These are phyloP conservation scores for Eimeria acervulina DNA, from an alignment of 169 alveolate species.

Conservation along the genomic window DNA sequence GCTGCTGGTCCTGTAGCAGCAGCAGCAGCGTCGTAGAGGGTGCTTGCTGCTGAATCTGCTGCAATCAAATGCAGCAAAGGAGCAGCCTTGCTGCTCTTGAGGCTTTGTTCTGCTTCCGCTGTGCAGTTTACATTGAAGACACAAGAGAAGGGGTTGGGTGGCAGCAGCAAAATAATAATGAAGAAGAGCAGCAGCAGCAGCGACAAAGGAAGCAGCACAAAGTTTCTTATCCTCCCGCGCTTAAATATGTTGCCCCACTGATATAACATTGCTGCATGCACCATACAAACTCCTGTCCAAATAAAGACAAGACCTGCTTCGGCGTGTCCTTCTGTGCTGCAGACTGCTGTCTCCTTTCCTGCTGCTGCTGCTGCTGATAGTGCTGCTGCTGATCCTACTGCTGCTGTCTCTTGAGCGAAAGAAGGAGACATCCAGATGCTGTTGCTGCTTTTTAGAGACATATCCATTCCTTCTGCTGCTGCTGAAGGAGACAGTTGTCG, in stretches of 20 bases:
- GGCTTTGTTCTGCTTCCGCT: background rate
- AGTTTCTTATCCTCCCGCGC: slow-evolving; percentile 88
- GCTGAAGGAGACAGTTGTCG: background rate
- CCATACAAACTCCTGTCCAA: slow-evolving; percentile 91
- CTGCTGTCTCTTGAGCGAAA: background rate
- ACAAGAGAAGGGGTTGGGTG: slow-evolving; percentile 47
- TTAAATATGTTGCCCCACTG: slow-evolving; percentile 89
- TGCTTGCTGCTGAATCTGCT: slow-evolving; percentile 11
- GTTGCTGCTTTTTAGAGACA: too few relatives aligned
- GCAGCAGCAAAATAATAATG: background rate
- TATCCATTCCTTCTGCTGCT: background rate
- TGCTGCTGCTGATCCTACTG: background rate
- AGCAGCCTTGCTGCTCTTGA: background rate
- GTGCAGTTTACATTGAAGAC: slow-evolving; percentile 76
- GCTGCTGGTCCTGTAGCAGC: slow-evolving; percentile 1
- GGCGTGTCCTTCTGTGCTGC: slow-evolving; percentile 89
- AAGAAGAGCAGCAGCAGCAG: slow-evolving; percentile 36
- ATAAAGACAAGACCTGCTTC: slow-evolving; percentile 90
- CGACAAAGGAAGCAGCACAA: slow-evolving; percentile 83
- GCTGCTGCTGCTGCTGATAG: slow-evolving; percentile 41
- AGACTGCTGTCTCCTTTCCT: background rate
- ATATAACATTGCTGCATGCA: slow-evolving; percentile 90
- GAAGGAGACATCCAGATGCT: background rate
- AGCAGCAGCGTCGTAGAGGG: background rate
- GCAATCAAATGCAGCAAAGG: background rate